Base-by-base conservation (phyloP, 768 basidiomycete species). In the Russula compacta region DNA sequence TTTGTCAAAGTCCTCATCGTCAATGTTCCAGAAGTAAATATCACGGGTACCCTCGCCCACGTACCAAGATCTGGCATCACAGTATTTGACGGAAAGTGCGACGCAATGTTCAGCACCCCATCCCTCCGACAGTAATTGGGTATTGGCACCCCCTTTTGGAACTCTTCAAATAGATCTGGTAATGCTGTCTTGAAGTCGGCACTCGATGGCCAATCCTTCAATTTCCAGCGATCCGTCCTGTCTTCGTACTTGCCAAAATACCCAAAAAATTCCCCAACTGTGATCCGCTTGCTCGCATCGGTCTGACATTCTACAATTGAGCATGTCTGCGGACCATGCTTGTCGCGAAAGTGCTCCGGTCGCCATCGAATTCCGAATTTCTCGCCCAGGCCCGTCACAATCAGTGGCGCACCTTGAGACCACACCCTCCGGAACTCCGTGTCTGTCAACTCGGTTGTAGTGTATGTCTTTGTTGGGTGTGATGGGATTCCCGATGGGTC, bases 201-300 rank as follows among this genome's bases (percentile, higher is more conserved):
- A 9, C 87, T 85, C 0, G 90, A 83, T 4, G 95, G 95, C 94
- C 95, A 98, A 73, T 98, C 95, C 82, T 92, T 92, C 63, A 94
- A 72, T 73, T 92, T 93, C 83, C 83, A 78, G 57, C 81, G 85
- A 35, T 81, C 78, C 21, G 67, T 74, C 54, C 83, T 76, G 6
- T 71, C 81, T 63, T 78, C 79, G 57, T 86, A 85, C 53, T 80
- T 76, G 59, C 91, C 91, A 71, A 95, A 97, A 72, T 73, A 71
- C 11, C 74, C 73, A 69, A 98, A 97, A 74, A 97, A 98, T 56
- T 87, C 81, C 6, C 77, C 79, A 6, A 98, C 85, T 0, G 81
- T 86, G 6, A 83, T 78, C 9, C 78, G 74, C 64, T 78, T 80
- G 67, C 81, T 87, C 53, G 71, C 69, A 58, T 93, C 86, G 2